Base-by-base conservation (phyloP, 768 basidiomycete genomes). In the Chalciporus sphaerocephalus region DNA sequence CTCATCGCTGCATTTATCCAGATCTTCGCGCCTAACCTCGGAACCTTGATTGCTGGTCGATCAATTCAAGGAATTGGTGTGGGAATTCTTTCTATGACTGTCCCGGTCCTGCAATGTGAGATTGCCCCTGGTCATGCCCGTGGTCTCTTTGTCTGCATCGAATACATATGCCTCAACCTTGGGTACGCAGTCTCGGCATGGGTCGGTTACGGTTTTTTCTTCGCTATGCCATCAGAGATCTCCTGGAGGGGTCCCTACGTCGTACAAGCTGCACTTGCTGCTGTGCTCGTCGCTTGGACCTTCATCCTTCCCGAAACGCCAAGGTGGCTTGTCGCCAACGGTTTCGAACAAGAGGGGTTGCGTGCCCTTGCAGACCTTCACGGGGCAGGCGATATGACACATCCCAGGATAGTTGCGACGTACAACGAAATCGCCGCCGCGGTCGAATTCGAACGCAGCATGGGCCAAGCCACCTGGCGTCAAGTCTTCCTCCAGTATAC, bases 231-330 rank as follows among this genome's bases (percentile, higher is more conserved):
- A 13, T 69, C 64, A 4, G 73, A 75, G 55, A 70, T 73, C 45
- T 72, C 76, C 11, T 82, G 81, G 78, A 66, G 75, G 35, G 77
- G 80, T 32, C 76, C 78, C 1, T 80, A 76, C 56, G 67, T 74
- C 48, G 62, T 80, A 7, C 79, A 81, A 58, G 72, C 73, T 20
- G 72, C 67, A 33, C 70, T 80, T 16, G 76, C 76, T 1, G 44
- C 66, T 13, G 52, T 81, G 28, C 69, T 81, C 16, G 60, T 74
- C 37, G 47, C 61, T 24, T 74, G 74, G 68, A 74, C 77, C 15
- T 69, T 74, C 55, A 61, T 71, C 53, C 68, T 79, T 30, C 76
- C 74, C 2, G 74, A 79, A 47, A 75, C 75, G 0, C 78, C 77
- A 1, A 67, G 79, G 18, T 81, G 76, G 74, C 69, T 80, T 30